Evolutionary conservation across 2,329 filamentous ascomycete genomes (phyloP), one percentile per base, ranked within the genome.

Genomic region (Cladophialophora chaetospira): DNA sequence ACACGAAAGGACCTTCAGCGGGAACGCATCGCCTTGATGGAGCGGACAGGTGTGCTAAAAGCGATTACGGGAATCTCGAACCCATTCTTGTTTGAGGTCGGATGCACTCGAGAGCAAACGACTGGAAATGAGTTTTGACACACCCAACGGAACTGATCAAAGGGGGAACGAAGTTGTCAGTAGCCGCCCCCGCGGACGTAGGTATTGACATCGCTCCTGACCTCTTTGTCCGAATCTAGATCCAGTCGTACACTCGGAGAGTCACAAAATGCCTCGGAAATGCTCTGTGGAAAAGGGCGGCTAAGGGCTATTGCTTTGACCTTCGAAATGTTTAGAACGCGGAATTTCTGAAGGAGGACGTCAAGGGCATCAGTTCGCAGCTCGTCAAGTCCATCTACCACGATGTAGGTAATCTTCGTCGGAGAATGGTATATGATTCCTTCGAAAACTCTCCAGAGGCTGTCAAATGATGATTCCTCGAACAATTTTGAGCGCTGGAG

Each of bases 161-260:
- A n/a, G n/a, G n/a, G n/a, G n/a, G n/a, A n/a, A n/a, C n/a, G n/a
- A n/a, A n/a, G n/a, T n/a, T n/a, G n/a, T n/a, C n/a, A n/a, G n/a
- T n/a, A n/a, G n/a, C n/a, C 63, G 55, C 63, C 61, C 26, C 47
- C 47, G 13, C 40, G 54, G 42, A 66, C 57, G 19, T 65, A 68
- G 53, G 38, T 65, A 42, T 42, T 15, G 11, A 49, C 33, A 26
- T 49, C 46, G 3, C 5, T 49, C 15, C 13, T 23, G 23, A 49
- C 17, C 11, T 49, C 29, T 15, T 36, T 19, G 17, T 15, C 10
- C 5, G 31, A 49, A 11, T 49, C 46, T 6, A 31, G 31, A 15
- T 49, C 29, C 17, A 49, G 46, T 11, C 5, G 29, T 15, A 49
- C 23, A 8, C 11, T 36, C 4, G 46, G 46, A 36, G 36, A 38